These are phyloP conservation scores for Aspergillus texensis DNA, from an alignment of 2,329 filamentous ascomycete genomes.

Conservation along the genomic window DNA sequence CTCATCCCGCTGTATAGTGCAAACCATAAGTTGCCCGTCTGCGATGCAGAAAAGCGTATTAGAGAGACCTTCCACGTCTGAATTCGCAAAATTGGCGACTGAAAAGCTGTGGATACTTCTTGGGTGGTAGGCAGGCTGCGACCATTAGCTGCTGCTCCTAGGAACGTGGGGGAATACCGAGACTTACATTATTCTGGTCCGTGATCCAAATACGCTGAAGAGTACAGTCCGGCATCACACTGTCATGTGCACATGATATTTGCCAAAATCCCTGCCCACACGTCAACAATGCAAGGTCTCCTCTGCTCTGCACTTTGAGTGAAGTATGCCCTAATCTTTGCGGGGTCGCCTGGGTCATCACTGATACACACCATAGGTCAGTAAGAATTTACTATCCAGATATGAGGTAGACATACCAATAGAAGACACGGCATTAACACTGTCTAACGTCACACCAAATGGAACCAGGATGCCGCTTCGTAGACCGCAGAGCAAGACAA, in stretches of 20 bases:
- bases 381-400: constrained; percentile 7
- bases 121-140: constrained; percentile 43
- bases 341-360: constrained; percentile 32
- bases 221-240: constrained; percentile 28
- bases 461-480: constrained; percentile 48
- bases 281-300: constrained; percentile 34
- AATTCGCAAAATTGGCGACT: constrained; percentile 33
- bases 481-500: constrained; percentile 48
- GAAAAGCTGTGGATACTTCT: constrained; percentile 37
- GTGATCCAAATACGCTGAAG: constrained; percentile 45
- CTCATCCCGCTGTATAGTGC: constrained; percentile 47
- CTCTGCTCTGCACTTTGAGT: constrained; percentile 36
- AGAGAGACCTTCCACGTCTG: constrained; percentile 31
- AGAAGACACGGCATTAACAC: constrained; percentile 21
- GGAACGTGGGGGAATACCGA: background rate
- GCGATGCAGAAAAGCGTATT: constrained; percentile 53
- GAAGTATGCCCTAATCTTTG: constrained; percentile 41
- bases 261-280: constrained; percentile 45
- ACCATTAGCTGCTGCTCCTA: constrained; percentile 15
- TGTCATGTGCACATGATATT: constrained; percentile 30
- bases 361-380: constrained; percentile 25
- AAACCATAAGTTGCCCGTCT: constrained; percentile 51
- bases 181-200: constrained; percentile 45
- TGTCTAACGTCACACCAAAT: constrained; percentile 33
- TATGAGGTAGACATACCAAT: constrained; percentile 28